Base-by-base conservation (phyloP, 306 rosid species). In the Luffa aegyptiaca region DNA sequence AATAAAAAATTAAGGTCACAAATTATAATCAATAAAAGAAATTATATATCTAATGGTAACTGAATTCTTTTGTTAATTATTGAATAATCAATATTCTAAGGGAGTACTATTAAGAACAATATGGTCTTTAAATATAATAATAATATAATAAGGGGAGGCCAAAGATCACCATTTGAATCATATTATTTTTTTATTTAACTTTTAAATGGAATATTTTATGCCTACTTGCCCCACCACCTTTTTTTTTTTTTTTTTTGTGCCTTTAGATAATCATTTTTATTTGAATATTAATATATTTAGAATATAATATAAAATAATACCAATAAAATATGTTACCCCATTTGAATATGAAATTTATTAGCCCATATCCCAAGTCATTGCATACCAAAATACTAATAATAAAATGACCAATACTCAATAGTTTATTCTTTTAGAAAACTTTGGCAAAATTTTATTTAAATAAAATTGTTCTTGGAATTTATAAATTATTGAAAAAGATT, bases 311-410 rank as follows among this genome's bases (percentile, higher is more conserved):
- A 74, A 74, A 31, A 21, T 51, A 49, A 49, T 74, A 14, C 2
- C 16, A 74, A 74, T 74, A 51, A 74, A 74, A 74, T 74, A 73
- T 73, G 31, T 49, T 73, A 8, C 77, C 16, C 45, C 57, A 49
- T 73, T 73, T 73, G 78, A 73, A 48, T 49, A 14, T 74, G 61
- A 13, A 74, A 33, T 7, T 8, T 35, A 48, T 8, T 35, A 48
- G 44, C 59, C 78, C 78, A 51, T 74, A 51, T 74, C 78, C 78
- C 61, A 49, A 74, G 62, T 74, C 61, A 14, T 74, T 48, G 78
- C 62, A 49, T 33, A 51, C 61, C 78, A 49, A 51, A 51, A 49
- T 49, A 35, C 16, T 71, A 51, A 12, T 74, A 74, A 49, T 74
- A 31, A 51, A 74, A 49, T 74, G 33, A 49, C 26, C 26, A 51